Base-by-base conservation (phyloP, 345 rosid species). In the Laguncularia racemosa region DNA sequence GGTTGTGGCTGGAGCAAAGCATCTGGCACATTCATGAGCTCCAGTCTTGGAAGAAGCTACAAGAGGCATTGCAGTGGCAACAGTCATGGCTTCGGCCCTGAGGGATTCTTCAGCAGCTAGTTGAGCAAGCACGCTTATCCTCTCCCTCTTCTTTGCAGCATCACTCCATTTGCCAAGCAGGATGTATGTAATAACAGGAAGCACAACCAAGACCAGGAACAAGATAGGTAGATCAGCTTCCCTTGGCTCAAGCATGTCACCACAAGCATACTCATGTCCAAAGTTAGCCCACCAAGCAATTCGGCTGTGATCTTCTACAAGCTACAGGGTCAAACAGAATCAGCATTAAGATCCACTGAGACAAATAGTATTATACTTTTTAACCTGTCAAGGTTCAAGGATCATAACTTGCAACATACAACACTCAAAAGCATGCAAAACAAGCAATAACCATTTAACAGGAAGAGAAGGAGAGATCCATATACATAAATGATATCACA, bases 191-290 rank as follows among this genome's bases (percentile, higher is more conserved):
- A 80, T 84, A 58, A 88, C 77, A 59, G 96, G 96, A 74, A 85
- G 84, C 71, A 88, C 91, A 53, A 85, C 88, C 82, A 88, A 74
- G 67, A 88, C 82, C 63, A 88, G 75, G 73, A 88, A 83, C 67
- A 88, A 72, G 74, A 68, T 62, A 48, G 90, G 91, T 70, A 88
- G 57, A 70, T 85, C 91, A 66, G 85, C 86, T 80, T 77, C 93
- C 88, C 88, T 88, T 81, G 96, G 90, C 78, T 88, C 85, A 44
- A 88, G 96, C 96, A 88, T 88, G 86, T 80, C 87, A 88, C 64
- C 68, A 70, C 73, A 69, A 81, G 75, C 84, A 74, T 77, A 71
- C 80, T 85, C 96, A 88, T 88, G 78, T 75, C 96, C 90, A 33
- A 33, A 33, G 40, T 33, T 33, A 33, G 9, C 40, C 40, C 40